phyloP scores from a whole-genome alignment of 1,284 basidiomycete genomes.

The Trichosporon sp. region DNA sequence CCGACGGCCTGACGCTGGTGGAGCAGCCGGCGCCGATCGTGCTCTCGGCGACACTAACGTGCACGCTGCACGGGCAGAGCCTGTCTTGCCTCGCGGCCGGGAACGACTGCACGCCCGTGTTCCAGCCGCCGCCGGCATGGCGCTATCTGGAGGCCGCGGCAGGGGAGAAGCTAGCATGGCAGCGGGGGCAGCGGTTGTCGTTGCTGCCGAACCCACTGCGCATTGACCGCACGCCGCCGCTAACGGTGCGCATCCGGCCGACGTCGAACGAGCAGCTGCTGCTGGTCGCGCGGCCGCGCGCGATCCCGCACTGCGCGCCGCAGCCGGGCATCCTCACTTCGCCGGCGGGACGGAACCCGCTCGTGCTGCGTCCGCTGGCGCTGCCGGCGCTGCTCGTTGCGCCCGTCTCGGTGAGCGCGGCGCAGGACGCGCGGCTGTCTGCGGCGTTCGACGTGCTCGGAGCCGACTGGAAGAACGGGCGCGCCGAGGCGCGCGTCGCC shows the following conservation, averaged over 20 bases:
- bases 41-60: conserved; percentile 13
- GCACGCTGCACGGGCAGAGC: conserved; percentile 13
- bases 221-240: conserved; percentile 11
- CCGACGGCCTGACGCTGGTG: conserved; percentile 1
- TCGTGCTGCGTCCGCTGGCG: conserved; percentile 21
- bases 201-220: conserved; percentile 9
- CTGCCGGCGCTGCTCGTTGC: conserved; percentile 30
- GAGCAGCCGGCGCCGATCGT: conserved; percentile 11
- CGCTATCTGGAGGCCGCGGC: conserved; percentile 15
- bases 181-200: conserved; percentile 15
- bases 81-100: conserved; percentile 11
- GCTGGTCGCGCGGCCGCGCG: conserved; percentile 9
- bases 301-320: conserved; percentile 13
- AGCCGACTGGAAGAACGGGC: conserved; percentile 24
- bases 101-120: conserved; percentile 8
- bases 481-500: conserved; percentile 19
- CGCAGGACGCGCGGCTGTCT: conserved; percentile 22
- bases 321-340: background rate
- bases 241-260: conserved; percentile 16
- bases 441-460: conserved; percentile 23
- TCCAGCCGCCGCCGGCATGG: conserved; percentile 14
- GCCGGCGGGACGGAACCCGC: conserved; percentile 8
- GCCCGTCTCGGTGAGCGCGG: conserved; percentile 7
- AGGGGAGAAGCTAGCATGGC: conserved; percentile 24
- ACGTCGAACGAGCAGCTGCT: conserved; percentile 4